Evolutionary conservation across 176 grass and related monocot species (phyloP).

Genomic region (Musa acuminata): DNA sequence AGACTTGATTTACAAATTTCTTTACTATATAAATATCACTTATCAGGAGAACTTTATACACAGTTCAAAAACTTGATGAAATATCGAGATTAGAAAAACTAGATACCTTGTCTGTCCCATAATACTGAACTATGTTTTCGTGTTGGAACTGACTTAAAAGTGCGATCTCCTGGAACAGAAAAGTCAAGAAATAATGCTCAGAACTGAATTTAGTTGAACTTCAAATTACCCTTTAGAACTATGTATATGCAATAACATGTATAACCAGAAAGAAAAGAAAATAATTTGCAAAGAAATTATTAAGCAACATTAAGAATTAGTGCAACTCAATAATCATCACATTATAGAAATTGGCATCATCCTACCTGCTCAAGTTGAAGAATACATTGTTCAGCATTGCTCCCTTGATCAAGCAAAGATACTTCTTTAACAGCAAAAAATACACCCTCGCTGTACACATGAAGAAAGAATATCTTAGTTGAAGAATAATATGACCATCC

Average conservation of each 20-base stretch:
- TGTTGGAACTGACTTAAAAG: conserved; percentile 98
- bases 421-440: conserved; percentile 99
- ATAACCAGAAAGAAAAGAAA: conserved; percentile 9
- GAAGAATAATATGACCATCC: conserved; percentile 2
- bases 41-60: not conserved
- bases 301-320: conserved; percentile 4
- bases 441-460: conserved; percentile 64
- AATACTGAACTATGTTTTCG: conserved; percentile 99
- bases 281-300: conserved; percentile 9
- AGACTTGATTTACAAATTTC: not conserved
- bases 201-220: not conserved
- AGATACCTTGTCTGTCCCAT: conserved; percentile 93
- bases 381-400: conserved; percentile 73
- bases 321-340: not conserved
- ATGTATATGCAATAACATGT: conserved; percentile 4
- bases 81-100: not conserved
- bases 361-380: conserved; percentile 83
- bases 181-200: not conserved
- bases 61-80: not conserved
- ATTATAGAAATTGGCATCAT: not conserved
- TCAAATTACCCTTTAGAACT: conserved; percentile 21
- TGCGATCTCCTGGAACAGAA: conserved; percentile 66
- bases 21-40: not conserved
- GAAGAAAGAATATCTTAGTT: conserved; percentile 23
- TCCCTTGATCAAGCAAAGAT: conserved; percentile 87